Base-by-base conservation (phyloP, 2,329 filamentous ascomycete species). In the Clarireedia paspali region DNA sequence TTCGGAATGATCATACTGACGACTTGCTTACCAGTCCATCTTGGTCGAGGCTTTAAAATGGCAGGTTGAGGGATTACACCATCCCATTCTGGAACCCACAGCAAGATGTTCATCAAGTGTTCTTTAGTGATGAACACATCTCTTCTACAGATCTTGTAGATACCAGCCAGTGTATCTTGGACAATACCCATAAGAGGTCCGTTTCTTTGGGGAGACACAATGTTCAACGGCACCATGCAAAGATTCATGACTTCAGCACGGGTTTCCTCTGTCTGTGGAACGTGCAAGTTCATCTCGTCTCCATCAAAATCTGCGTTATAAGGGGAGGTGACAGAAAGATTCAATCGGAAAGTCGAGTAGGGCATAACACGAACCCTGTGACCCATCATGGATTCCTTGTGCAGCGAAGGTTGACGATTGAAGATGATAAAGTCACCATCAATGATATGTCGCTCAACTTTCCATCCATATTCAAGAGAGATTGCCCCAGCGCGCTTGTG, bases 361-460 rank as follows among this genome's bases (percentile, higher is more conserved):
- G 94, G 94, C 91, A 99, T 97, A 59, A 99, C 94, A 59, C 87
- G 87, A 61, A 99, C 94, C 66, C 90, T 85, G 74, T 99, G 94
- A 72, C 90, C 94, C 95, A 99, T 99, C 94, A 99, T 99, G 59
- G 94, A 99, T 71, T 99, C 94, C 74, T 99, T 99, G 80, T 99
- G 94, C 67, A 99, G 79, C 38, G 94, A 99, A 0, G 94, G 94
- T 70, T 99, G 94, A 79, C 94, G 94, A 72, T 99, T 99, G 83
- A 99, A 99, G 68, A 99, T 91, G 74, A 99, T 97, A 63, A 90
- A 95, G 72, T 99, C 94, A 57, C 92, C 92, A 67, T 96, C 90
- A 67, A 95, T 85, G 62, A 99, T 83, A 73, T 99, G 94, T 60
- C 94, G 87, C 74, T 99, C 94, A 38, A 99, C 95, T 70, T 96